Conservation (phyloP, 2,329 filamentous ascomycete species). For the Blastomyces gilchristii region DNA sequence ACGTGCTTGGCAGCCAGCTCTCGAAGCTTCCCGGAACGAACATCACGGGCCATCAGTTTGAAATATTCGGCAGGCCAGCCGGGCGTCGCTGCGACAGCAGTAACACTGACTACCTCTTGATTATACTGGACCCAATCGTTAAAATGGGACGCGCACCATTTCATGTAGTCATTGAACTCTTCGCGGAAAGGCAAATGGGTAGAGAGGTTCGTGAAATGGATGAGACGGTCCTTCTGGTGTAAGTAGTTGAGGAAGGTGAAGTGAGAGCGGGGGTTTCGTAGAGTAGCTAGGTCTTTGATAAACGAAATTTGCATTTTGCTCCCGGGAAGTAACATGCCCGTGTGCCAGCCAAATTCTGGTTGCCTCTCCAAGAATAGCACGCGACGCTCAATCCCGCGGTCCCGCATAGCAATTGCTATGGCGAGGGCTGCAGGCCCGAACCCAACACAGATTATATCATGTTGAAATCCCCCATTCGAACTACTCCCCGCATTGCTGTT, state of each 20-base stretch:
- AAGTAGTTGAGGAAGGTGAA: constrained; percentile 97
- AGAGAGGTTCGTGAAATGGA: constrained; percentile 81
- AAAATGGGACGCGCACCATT: constrained; percentile 81
- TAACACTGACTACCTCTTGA: constrained; percentile 63
- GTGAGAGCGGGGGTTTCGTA: constrained; percentile 69
- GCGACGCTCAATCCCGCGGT: constrained; percentile 59
- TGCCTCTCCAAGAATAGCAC: constrained; percentile 86
- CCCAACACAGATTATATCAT: constrained; percentile 82
- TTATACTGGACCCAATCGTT: constrained; percentile 62
- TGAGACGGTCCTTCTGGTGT: constrained; percentile 65
- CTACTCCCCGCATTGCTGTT: background rate
- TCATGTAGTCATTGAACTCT: constrained; percentile 92
- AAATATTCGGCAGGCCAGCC: constrained; percentile 49
- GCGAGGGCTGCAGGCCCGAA: constrained; percentile 88
- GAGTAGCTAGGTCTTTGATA: constrained; percentile 86
- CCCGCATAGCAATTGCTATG: constrained; percentile 79
- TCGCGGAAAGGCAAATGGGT: constrained; percentile 78
- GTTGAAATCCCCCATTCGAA: background rate
- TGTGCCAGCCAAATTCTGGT: constrained; percentile 75
- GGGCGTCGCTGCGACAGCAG: constrained; percentile 46
- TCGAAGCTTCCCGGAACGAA: constrained; percentile 35
- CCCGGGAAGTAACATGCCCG: constrained; percentile 86
- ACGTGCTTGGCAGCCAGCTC: constrained; percentile 40
- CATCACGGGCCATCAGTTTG: constrained; percentile 55
- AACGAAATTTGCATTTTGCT: constrained; percentile 98